Conservation (phyloP, 2,329 filamentous ascomycete genomes). For the Fusarium tuaranense region DNA sequence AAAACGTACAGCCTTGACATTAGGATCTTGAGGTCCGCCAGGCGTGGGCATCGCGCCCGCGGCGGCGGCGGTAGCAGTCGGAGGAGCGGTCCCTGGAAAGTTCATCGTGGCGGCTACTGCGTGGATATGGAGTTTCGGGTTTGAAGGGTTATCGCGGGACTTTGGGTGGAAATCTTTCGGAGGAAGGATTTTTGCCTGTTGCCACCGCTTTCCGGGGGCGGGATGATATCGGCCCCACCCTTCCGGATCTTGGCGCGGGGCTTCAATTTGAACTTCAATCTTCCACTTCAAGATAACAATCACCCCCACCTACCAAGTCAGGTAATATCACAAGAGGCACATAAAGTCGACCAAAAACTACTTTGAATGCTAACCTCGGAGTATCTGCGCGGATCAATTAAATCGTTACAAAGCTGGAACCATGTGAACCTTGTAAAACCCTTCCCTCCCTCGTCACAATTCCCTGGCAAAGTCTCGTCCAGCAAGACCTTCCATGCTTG, state of each 20-base stretch:
- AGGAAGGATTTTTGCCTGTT: slow-evolving; percentile 54
- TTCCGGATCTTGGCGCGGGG: slow-evolving; percentile 26
- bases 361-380: neutral
- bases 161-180: slow-evolving; percentile 38
- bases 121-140: slow-evolving; percentile 3
- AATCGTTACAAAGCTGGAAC: slow-evolving; percentile 13
- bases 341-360: neutral
- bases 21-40: slow-evolving; percentile 60
- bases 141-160: slow-evolving; percentile 27
- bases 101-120: slow-evolving; percentile 49
- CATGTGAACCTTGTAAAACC: neutral
- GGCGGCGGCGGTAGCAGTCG: slow-evolving; percentile 32
- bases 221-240: slow-evolving; percentile 34
- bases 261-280: neutral
- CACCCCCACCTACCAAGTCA: neutral
- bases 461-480: slow-evolving; percentile 11
- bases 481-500: slow-evolving; percentile 11
- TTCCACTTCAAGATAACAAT: neutral
- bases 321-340: neutral
- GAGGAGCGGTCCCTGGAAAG: slow-evolving; percentile 49
- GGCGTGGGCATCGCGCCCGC: slow-evolving; percentile 37
- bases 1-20: slow-evolving; percentile 61
- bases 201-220: slow-evolving; percentile 49
- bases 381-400: slow-evolving; percentile 1
- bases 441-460: slow-evolving; percentile 11